phyloP scores from a whole-genome alignment of 345 rosid genomes.

The Pugionium dolabratum region DNA sequence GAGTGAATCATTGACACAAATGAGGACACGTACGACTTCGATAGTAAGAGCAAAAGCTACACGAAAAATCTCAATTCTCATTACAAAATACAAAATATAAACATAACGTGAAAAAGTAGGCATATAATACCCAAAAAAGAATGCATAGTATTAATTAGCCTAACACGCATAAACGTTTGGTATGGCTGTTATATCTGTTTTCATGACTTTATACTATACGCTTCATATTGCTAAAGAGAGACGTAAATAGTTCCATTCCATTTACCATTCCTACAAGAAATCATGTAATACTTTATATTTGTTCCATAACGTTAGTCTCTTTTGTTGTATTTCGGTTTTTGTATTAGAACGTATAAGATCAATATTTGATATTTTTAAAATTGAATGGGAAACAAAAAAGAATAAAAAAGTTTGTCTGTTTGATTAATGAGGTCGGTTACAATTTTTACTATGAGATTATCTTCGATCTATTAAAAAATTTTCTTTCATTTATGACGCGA shows the following conservation, averaged over 20 bases:
- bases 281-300: not conserved
- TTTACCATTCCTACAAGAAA: slow-evolving; percentile 34
- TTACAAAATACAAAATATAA: slow-evolving; percentile 24
- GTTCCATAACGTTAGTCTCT: slow-evolving; percentile 19
- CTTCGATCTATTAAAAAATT: too few species aligned
- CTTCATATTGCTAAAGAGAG: slow-evolving; percentile 9
- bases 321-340: not conserved
- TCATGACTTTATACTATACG: slow-evolving; percentile 32
- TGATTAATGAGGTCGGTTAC: too few species aligned
- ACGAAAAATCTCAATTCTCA: slow-evolving; percentile 34
- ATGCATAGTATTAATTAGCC: too few species aligned
- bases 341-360: too few species aligned
- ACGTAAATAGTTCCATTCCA: slow-evolving; percentile 3
- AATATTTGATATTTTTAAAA: too few species aligned
- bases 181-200: slow-evolving; percentile 40
- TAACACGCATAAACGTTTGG: slow-evolving; percentile 26
- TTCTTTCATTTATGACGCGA: too few species aligned
- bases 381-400: too few species aligned
- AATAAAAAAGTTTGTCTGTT: too few species aligned
- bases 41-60: slow-evolving; percentile 24
- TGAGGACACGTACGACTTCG: slow-evolving; percentile 31
- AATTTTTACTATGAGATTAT: too few species aligned
- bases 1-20: slow-evolving; percentile 10
- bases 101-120: slow-evolving; percentile 36
- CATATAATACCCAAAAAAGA: not conserved